Percentiles rank a stretch among this genome's conserved stretches.
Evolutionary conservation across 2,329 filamentous ascomycete species (phyloP).

Genomic region (Ceratocystis destructans): DNA sequence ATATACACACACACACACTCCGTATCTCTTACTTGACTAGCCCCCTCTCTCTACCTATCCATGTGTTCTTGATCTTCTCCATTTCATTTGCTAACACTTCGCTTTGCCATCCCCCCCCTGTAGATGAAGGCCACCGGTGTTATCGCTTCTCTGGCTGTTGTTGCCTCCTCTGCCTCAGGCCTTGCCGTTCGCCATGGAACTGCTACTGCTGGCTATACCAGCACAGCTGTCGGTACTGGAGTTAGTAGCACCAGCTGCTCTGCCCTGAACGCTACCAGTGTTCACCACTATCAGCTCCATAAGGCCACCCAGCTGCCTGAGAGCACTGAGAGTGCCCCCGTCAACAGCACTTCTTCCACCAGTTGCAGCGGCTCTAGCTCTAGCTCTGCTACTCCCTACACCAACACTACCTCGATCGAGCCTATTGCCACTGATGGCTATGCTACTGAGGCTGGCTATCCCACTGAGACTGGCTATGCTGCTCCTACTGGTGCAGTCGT

Average conservation of each 20-base stretch:
- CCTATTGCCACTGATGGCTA: background rate
- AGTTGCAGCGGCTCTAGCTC: background rate
- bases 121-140: constrained; percentile 4
- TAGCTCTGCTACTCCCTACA: background rate
- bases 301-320: background rate
- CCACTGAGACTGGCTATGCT: background rate
- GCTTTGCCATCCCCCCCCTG: background rate
- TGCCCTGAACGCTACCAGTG: background rate
- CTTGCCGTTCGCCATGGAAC: background rate
- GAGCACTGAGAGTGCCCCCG: background rate
- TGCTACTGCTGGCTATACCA: background rate
- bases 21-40: background rate
- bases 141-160: background rate
- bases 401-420: background rate
- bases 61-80: background rate
- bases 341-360: background rate
- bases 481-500: background rate
- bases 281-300: background rate
- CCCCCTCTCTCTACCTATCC: background rate
- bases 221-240: constrained; percentile 1
- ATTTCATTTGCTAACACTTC: background rate
- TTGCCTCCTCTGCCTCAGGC: background rate
- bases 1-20: background rate
- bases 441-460: background rate
- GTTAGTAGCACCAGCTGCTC: constrained; percentile 1